A percentile compares a stretch with the other conserved stretches of the same genome.
phyloP scores from a whole-genome alignment of 495 filamentous ascomycete species.

The Hypomontagnella submonticulosa region DNA sequence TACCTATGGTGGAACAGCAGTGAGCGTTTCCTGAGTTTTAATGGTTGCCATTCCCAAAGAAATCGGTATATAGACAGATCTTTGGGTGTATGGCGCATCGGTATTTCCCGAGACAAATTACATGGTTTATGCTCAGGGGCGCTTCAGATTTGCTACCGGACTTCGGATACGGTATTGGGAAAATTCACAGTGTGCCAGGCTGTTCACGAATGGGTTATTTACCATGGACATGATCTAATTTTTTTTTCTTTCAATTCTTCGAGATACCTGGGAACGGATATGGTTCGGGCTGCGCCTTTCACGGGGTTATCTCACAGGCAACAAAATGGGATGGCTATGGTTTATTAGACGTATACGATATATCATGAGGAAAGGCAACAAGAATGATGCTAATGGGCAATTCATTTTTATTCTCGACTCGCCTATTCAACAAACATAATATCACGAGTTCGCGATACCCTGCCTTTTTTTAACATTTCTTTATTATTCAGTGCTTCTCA shows the following conservation, averaged over 20 bases:
- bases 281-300: constrained; percentile 25
- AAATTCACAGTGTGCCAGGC: constrained; percentile 30
- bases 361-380: constrained; percentile 34
- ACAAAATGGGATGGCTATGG: constrained; percentile 40
- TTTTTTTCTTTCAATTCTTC: constrained; percentile 25
- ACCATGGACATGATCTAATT: constrained; percentile 3
- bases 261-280: constrained; percentile 39
- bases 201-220: constrained; percentile 28
- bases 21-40: constrained; percentile 10
- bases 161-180: constrained; percentile 36
- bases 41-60: constrained; percentile 19
- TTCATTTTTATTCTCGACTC: constrained; percentile 14
- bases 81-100: constrained; percentile 33
- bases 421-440: neutral
- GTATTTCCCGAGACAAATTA: constrained; percentile 33
- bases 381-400: constrained; percentile 41
- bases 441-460: constrained; percentile 3
- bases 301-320: constrained; percentile 36
- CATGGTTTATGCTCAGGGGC: constrained; percentile 21
- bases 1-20: constrained; percentile 30
- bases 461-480: neutral
- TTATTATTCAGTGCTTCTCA: neutral
- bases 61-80: constrained; percentile 33
- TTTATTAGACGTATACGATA: constrained; percentile 37
- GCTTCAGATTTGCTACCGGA: constrained; percentile 23